Conservation (phyloP, 129 eudicot species). For the Saussurea involucrata region DNA sequence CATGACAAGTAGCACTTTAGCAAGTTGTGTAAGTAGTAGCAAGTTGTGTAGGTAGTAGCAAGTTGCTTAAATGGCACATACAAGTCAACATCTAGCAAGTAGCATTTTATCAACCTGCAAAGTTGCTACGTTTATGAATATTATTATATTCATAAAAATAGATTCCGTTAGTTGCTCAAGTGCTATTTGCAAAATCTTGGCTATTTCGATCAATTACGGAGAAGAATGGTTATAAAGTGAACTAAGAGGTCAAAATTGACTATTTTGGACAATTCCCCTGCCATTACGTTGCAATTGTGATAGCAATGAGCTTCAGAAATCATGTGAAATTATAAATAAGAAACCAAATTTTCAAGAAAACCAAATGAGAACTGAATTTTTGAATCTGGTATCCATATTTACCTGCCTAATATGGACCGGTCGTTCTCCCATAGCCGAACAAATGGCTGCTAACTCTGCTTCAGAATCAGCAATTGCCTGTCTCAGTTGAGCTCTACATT, state of each 20-base stretch:
- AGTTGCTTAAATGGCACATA: neutral
- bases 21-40: neutral
- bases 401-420: slow-evolving; percentile 95
- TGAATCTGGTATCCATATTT: too few species aligned
- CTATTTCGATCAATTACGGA: neutral
- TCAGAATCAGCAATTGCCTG: slow-evolving; percentile 90
- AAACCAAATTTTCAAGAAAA: neutral
- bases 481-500: slow-evolving; percentile 67
- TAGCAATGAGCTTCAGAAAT: neutral
- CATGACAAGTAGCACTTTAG: neutral
- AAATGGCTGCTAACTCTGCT: slow-evolving; percentile 89
- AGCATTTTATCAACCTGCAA: neutral
- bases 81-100: neutral
- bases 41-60: neutral
- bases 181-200: neutral
- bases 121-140: neutral
- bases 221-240: neutral
- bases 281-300: neutral
- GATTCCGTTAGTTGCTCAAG: neutral
- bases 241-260: neutral
- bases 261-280: neutral
- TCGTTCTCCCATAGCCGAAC: slow-evolving; percentile 85
- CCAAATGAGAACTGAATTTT: neutral
- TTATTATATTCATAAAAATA: neutral
- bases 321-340: neutral